phyloP scores from a whole-genome alignment of 768 basidiomycete species.

The Agaricus subrufescens region DNA sequence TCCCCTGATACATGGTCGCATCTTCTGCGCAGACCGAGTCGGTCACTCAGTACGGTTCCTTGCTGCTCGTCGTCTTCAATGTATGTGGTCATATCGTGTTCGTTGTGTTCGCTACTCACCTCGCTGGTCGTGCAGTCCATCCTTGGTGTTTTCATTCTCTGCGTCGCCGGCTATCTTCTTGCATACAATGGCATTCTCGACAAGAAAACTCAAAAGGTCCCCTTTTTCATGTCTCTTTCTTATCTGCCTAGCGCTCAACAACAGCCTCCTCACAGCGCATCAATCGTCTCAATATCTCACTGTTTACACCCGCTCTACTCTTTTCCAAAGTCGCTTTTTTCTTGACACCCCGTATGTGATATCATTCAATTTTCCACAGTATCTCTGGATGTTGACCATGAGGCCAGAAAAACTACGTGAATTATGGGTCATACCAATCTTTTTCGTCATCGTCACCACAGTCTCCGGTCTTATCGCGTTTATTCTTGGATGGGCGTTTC shows the following conservation, averaged over 20 bases:
- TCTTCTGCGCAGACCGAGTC: neutral
- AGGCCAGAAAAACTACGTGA: conserved; percentile 65
- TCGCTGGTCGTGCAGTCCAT: conserved; percentile 56
- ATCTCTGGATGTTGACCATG: neutral
- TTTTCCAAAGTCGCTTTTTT: conserved; percentile 97
- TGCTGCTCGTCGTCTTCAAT: conserved; percentile 55
- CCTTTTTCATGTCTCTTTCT: conserved; percentile 12
- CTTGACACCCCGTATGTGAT: conserved; percentile 61
- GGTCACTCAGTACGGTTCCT: conserved; percentile 19
- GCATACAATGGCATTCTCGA: conserved; percentile 80
- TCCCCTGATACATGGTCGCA: neutral
- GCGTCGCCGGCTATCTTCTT: conserved; percentile 78
- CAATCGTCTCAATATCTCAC: conserved; percentile 78
- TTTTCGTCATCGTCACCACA: conserved; percentile 73
- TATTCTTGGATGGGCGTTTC: conserved; percentile 53
- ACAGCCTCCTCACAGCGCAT: conserved; percentile 48
- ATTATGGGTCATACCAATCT: conserved; percentile 81
- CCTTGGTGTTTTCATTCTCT: conserved; percentile 82
- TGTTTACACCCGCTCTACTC: conserved; percentile 84
- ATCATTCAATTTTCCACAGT: neutral
- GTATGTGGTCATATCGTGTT: conserved; percentile 24
- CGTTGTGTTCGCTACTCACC: neutral
- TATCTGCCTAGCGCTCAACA: conserved; percentile 3
- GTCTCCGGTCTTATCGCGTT: conserved; percentile 70
- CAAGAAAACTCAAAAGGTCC: conserved; percentile 83